Base-by-base conservation (phyloP, 768 basidiomycete genomes). In the Boletus eberwhitei region DNA sequence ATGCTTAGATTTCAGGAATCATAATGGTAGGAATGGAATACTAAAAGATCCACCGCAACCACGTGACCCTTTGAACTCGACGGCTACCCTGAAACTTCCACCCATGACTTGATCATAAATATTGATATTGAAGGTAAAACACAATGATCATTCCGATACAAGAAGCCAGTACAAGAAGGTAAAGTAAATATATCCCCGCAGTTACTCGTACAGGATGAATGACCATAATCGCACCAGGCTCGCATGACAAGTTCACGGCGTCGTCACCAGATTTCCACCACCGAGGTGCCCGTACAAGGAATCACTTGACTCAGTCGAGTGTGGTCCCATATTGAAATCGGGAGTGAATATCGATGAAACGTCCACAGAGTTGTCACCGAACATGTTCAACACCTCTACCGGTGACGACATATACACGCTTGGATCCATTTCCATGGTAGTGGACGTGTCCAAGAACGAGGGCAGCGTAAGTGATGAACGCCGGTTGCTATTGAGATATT, bases 331-430 rank as follows among this genome's bases (percentile, higher is more conserved):
- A 32, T 47, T 41, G 41, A 71, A 72, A 54, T 71, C 71, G 35
- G 69, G 38, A 16, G 60, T 38, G 44, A 75, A 73, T 19, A 74
- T 61, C 37, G 73, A 59, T 6, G 66, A 57, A 47, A 75, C 67
- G 43, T 76, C 67, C 36, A 80, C 73, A 7, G 68, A 61, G 5
- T 46, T 52, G 3, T 78, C 83, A 59, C 76, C 77, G 54, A 87
- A 82, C 65, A 87, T 73, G 57, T 78, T 76, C 75, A 86, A 77
- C 73, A 87, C 79, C 56, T 86, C 85, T 44, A 76, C 72, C 37
- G 79, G 75, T 5, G 71, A 69, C 8, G 78, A 76, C 78, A 86
- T 78, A 61, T 82, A 83, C 71, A 82, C 69, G 35, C 47, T 50
- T 40, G 79, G 60, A 54, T 83, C 81, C 71, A 82, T 75, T 37